A percentile compares a stretch with the other conserved stretches of the same genome.
Conservation (phyloP, 1,139 yeast species). For the Casaregolazyma suthepensis region DNA sequence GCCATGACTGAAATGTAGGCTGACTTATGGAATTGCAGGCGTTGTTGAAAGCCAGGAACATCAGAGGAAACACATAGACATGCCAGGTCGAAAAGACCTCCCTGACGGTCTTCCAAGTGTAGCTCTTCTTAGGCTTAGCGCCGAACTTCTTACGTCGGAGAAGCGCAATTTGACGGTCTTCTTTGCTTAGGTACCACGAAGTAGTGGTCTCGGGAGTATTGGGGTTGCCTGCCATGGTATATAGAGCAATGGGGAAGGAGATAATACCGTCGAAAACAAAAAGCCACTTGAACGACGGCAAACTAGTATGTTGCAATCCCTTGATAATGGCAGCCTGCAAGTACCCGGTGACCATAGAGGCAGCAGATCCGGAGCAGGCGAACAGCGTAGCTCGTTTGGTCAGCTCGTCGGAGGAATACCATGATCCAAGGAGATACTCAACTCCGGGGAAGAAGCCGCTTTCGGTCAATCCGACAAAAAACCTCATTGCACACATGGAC, state of each 20-base stretch:
- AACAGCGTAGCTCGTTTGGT: constrained; percentile 46
- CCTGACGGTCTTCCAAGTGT: constrained; percentile 38
- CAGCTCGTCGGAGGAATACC: constrained; percentile 41
- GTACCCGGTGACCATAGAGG: constrained; percentile 44
- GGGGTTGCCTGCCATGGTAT: constrained; percentile 39
- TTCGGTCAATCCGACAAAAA: constrained; percentile 50
- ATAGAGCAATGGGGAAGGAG: constrained; percentile 43
- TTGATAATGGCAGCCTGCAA: constrained; percentile 39
- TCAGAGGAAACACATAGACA: constrained; percentile 42
- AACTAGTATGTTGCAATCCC: constrained; percentile 31
- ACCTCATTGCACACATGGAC: constrained; percentile 47
- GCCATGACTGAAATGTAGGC: constrained; percentile 21
- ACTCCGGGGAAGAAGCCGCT: constrained; percentile 54
- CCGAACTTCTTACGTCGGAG: constrained; percentile 42
- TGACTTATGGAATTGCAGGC: constrained; percentile 34
- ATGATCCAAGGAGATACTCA: constrained; percentile 44
- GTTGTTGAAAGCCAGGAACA: constrained; percentile 49
- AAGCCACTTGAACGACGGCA: constrained; percentile 44
- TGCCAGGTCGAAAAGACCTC: constrained; percentile 46
- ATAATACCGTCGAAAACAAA: constrained; percentile 46
- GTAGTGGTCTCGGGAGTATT: constrained; percentile 41
- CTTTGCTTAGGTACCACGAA: constrained; percentile 35
- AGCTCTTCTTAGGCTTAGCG: constrained; percentile 24
- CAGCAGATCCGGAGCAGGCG: constrained; percentile 41
- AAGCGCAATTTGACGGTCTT: constrained; percentile 34